Evolutionary conservation across 768 basidiomycete species (phyloP).

Genomic region (Hygrophorus russula): DNA sequence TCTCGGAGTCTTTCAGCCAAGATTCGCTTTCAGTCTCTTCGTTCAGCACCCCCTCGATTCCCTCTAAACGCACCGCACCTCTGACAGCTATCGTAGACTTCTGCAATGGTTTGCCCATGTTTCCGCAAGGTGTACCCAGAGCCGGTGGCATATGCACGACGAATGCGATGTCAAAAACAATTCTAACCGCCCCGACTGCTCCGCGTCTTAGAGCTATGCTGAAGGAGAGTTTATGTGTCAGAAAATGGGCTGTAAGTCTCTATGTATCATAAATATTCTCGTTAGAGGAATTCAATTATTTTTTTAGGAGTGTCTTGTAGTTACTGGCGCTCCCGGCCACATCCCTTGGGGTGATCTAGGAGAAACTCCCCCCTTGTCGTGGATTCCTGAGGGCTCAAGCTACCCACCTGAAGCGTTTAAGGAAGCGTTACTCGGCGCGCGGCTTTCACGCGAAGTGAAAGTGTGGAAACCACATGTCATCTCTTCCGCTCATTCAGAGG

Average conservation of each 20-base stretch:
- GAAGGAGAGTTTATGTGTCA: constrained; percentile 26
- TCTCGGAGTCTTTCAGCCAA: constrained; percentile 24
- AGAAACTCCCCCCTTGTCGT: constrained; percentile 11
- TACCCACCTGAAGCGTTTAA: constrained; percentile 22
- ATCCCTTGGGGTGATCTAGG: constrained; percentile 24
- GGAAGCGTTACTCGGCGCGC: constrained; percentile 9
- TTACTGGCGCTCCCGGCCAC: constrained; percentile 24
- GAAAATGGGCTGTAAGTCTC: constrained; percentile 28
- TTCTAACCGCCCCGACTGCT: constrained; percentile 24
- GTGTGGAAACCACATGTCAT: constrained; percentile 1
- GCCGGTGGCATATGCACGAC: background rate
- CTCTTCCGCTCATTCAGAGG: background rate
- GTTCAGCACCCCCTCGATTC: constrained; percentile 19
- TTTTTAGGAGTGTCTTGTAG: constrained; percentile 17
- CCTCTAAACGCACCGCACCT: constrained; percentile 15
- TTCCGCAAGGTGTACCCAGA: constrained; percentile 9
- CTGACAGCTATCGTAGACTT: constrained; percentile 17
- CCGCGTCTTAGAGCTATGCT: constrained; percentile 26
- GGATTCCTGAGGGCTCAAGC: constrained; percentile 31
- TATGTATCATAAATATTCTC: background rate
- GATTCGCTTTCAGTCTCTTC: constrained; percentile 21
- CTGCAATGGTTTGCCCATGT: constrained; percentile 20
- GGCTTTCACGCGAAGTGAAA: constrained; percentile 2
- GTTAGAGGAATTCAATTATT: background rate
- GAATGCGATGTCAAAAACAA: constrained; percentile 6